These are phyloP conservation scores for Lignosus rhinocerotis DNA, from an alignment of 1,284 basidiomycete species.

Conservation along the genomic window DNA sequence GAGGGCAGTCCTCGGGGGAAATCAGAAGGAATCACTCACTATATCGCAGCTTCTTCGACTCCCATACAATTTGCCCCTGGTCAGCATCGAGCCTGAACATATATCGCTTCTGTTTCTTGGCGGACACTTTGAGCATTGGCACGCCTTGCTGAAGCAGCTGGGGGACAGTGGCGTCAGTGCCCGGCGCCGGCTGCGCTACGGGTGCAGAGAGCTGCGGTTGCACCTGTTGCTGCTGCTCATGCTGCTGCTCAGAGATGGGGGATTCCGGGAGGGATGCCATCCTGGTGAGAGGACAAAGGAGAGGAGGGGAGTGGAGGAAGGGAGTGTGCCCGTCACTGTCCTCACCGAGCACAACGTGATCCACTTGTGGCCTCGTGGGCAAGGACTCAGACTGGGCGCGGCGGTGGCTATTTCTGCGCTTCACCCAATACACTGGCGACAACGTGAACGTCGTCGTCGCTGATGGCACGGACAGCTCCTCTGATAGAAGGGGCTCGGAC, in stretches of 20 bases:
- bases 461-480: conserved; percentile 1
- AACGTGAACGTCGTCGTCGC: conserved; percentile 12
- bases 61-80: conserved; percentile 82
- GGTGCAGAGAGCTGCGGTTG: conserved; percentile 1
- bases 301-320: conserved; percentile 7
- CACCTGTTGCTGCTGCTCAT: not conserved
- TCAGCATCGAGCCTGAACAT: conserved; percentile 78
- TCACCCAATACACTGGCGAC: conserved; percentile 13
- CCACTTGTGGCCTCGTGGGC: conserved; percentile 21
- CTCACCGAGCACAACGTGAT: conserved; percentile 11
- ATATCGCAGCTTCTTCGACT: conserved; percentile 74
- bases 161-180: conserved; percentile 48
- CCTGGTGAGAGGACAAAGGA: conserved; percentile 7
- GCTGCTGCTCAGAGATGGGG: not conserved
- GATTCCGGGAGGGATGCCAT: conserved; percentile 18
- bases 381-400: conserved; percentile 24
- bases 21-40: conserved; percentile 50
- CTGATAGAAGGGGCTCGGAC: conserved; percentile 10
- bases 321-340: not conserved
- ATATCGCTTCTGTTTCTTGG: conserved; percentile 78
- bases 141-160: conserved; percentile 58
- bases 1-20: not conserved
- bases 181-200: conserved; percentile 24
- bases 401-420: conserved; percentile 21
- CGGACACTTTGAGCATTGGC: conserved; percentile 87